Base-by-base conservation (phyloP, 495 filamentous ascomycete genomes). In the Tuber brumale region DNA sequence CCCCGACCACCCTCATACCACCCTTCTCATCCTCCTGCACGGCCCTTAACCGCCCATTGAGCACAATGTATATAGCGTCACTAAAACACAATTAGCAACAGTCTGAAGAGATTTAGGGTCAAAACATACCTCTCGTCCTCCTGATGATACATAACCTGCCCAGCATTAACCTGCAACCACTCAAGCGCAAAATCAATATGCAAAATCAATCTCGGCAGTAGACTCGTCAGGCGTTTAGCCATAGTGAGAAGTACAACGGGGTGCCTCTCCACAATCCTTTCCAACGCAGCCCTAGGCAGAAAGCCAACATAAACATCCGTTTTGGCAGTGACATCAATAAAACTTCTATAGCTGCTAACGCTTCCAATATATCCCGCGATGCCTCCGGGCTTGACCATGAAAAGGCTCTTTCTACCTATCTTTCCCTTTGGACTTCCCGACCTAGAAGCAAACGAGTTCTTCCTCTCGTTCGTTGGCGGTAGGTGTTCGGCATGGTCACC, bases 251-350 rank as follows among this genome's bases (percentile, higher is more conserved):
- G 86, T 6, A 97, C 92, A 74, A 97, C 92, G 0, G 95, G 95
- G 79, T 97, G 94, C 77, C 89, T 90, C 74, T 99, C 95, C 3
- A 97, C 94, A 71, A 98, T 93, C 76, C 93, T 89, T 80, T 99
- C 95, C 69, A 99, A 87, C 3, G 94, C 94, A 3, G 89, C 87
- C 66, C 94, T 87, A 0, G 95, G 94, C 8, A 99, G 88, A 81
- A 99, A 99, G 23, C 95, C 95, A 45, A 98, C 96, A 82, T 97
- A 98, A 43, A 98, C 95, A 85, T 99, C 96, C 3, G 96, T 98
- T 85, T 97, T 97, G 14, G 95, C 95, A 48, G 94, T 91, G 12
- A 99, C 94, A 81, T 98, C 95, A 37, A 97, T 94, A 83, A 98
- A 97, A 0, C 96, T 98, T 43, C 95, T 88, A 81, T 97, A 95